Conservation (phyloP, 1,139 yeast species). For the Suhomyces chickasaworum region DNA sequence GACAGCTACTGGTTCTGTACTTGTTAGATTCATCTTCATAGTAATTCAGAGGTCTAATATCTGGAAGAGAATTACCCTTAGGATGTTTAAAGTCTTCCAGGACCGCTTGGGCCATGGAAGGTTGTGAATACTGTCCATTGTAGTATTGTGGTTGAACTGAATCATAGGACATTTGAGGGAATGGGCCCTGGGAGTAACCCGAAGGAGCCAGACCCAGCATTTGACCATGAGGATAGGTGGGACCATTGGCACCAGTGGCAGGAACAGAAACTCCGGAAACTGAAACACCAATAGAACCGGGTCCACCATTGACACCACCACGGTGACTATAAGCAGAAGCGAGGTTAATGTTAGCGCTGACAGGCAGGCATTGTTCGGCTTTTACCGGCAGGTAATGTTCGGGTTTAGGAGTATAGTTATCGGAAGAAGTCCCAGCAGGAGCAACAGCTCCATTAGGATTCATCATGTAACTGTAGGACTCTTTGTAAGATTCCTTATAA, state of each 20-base stretch:
- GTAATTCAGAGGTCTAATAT: constrained; percentile 4
- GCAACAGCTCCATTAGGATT: constrained; percentile 6
- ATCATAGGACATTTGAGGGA: constrained; percentile 3
- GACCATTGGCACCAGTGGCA: not conserved
- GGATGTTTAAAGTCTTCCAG: constrained; percentile 10
- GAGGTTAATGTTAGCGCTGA: constrained; percentile 2
- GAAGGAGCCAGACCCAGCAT: constrained; percentile 1
- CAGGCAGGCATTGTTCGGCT: constrained; percentile 4
- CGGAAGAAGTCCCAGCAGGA: not conserved
- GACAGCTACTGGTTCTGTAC: constrained; percentile 11
- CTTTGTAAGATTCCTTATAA: constrained; percentile 3
- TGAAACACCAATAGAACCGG: not conserved
- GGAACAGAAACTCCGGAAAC: not conserved
- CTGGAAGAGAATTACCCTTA: constrained; percentile 9
- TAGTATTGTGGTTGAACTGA: constrained; percentile 3
- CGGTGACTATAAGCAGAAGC: not conserved
- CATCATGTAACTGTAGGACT: constrained; percentile 15
- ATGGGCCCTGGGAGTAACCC: not conserved
- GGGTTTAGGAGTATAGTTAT: constrained; percentile 3
- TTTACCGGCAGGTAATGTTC: constrained; percentile 3
- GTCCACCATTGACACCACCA: not conserved
- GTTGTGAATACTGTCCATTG: constrained; percentile 7
- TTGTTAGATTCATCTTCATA: constrained; percentile 9
- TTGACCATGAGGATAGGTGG: not conserved
- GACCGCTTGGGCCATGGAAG: not conserved